phyloP scores from a whole-genome alignment of 179 eudicot species.

The Patellifolia procumbens region DNA sequence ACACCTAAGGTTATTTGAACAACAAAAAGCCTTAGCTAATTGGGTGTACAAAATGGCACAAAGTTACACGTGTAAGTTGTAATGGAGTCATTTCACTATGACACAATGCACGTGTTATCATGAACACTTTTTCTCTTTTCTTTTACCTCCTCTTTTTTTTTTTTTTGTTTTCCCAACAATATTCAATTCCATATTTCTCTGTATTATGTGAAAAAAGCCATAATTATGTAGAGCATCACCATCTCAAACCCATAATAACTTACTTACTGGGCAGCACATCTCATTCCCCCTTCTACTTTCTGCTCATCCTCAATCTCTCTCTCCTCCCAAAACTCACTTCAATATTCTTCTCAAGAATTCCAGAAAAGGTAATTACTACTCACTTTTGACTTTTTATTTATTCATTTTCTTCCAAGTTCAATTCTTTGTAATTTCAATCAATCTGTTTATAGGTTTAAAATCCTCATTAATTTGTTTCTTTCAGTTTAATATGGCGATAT shows the following conservation, averaged over 20 bases:
- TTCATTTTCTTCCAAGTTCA: not conserved
- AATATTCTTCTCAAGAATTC: not conserved
- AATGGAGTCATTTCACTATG: too few species aligned
- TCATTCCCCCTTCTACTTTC: not conserved
- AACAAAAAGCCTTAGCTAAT: too few species aligned
- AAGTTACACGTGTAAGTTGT: too few species aligned
- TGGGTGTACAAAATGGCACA: too few species aligned
- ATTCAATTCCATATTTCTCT: not conserved
- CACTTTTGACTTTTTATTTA: not conserved
- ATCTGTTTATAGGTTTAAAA: not conserved
- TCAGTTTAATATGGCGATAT: not conserved
- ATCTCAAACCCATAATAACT: not conserved
- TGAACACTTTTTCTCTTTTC: too few species aligned
- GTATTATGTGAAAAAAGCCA: not conserved
- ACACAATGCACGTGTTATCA: too few species aligned
- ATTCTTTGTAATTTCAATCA: not conserved
- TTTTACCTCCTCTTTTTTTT: too few species aligned
- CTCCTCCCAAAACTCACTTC: not conserved
- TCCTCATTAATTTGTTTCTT: not conserved
- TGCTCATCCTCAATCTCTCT: not conserved
- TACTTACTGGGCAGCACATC: conserved; percentile 24
- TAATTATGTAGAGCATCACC: not conserved
- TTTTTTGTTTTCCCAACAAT: not conserved
- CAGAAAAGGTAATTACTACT: not conserved
- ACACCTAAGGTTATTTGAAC: too few species aligned